phyloP scores from a whole-genome alignment of 208 protist genomes.

The Trichomonas tenax region DNA sequence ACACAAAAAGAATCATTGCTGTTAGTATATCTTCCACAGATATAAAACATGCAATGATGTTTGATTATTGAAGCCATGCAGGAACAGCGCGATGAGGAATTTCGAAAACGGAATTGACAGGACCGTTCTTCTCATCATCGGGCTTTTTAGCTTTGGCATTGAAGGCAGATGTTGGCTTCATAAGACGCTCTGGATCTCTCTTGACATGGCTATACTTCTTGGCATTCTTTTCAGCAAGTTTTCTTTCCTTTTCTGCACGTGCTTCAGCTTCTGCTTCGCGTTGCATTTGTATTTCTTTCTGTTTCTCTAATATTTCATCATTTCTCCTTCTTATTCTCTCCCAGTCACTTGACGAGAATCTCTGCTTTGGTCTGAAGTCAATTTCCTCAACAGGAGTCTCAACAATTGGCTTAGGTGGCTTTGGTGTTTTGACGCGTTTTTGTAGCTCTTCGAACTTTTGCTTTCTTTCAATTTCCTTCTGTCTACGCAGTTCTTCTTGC shows the following conservation, averaged over 20 bases:
- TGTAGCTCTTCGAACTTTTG: neutral
- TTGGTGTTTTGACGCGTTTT: neutral
- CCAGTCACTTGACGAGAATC: neutral
- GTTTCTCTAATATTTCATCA: neutral
- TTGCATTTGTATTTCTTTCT: neutral
- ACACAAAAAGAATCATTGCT: too few relatives aligned
- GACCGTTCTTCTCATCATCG: neutral
- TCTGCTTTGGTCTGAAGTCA: neutral
- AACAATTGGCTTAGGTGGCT: neutral
- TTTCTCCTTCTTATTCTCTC: slow-evolving; percentile 2
- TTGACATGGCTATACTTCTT: neutral
- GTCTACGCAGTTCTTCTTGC: neutral
- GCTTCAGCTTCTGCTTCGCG: neutral
- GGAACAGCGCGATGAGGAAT: neutral
- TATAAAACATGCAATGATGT: too few relatives aligned
- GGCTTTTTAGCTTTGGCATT: neutral
- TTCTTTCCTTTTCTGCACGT: neutral
- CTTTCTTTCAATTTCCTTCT: neutral
- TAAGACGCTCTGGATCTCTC: neutral
- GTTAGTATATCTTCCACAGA: too few relatives aligned
- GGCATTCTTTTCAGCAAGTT: neutral
- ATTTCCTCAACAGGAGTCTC: neutral
- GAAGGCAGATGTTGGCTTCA: neutral
- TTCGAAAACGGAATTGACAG: neutral
- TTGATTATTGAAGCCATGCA: neutral